Evolutionary conservation across 805 yeast species (phyloP).

Genomic region (Suhomyces tanzawaensis): DNA sequence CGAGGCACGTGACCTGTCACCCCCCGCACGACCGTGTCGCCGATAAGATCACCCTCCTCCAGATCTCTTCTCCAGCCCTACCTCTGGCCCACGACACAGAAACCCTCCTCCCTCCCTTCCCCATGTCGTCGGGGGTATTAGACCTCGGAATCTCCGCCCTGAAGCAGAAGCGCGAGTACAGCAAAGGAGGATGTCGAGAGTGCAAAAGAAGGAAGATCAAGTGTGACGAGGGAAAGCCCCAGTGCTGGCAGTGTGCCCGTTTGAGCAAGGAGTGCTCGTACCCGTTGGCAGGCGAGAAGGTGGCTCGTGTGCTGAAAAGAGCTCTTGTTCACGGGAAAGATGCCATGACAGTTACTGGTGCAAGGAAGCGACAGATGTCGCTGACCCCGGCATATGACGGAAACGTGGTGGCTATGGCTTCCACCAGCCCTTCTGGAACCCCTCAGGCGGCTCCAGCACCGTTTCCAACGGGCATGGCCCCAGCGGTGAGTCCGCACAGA

Average conservation of each 20-base stretch:
- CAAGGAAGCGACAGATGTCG: no score
- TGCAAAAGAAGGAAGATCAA: conserved; percentile 45
- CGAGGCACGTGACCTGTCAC: no score
- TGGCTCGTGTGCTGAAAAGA: conserved; percentile 27
- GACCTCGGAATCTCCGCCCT: conserved; percentile 10
- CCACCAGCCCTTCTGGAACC: no score
- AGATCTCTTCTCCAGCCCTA: neutral
- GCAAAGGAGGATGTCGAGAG: conserved; percentile 41
- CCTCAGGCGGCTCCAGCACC: no score
- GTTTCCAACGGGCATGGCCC: no score
- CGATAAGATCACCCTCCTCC: no score
- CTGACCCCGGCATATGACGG: no score
- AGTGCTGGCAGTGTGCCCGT: conserved; percentile 35
- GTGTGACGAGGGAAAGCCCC: conserved; percentile 36
- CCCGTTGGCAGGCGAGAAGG: conserved; percentile 36
- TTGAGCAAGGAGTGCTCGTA: conserved; percentile 34
- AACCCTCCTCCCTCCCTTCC: neutral
- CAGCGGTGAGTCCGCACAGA: no score
- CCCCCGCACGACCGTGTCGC: no score
- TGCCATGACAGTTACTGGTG: no score
- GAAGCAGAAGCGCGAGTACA: conserved; percentile 22
- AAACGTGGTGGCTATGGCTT: no score
- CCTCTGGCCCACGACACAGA: neutral
- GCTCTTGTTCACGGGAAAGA: no score
- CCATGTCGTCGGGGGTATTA: conserved; percentile 13